These are phyloP conservation scores for Trametes cingulata DNA, from an alignment of 768 basidiomycete species.

Conservation along the genomic window DNA sequence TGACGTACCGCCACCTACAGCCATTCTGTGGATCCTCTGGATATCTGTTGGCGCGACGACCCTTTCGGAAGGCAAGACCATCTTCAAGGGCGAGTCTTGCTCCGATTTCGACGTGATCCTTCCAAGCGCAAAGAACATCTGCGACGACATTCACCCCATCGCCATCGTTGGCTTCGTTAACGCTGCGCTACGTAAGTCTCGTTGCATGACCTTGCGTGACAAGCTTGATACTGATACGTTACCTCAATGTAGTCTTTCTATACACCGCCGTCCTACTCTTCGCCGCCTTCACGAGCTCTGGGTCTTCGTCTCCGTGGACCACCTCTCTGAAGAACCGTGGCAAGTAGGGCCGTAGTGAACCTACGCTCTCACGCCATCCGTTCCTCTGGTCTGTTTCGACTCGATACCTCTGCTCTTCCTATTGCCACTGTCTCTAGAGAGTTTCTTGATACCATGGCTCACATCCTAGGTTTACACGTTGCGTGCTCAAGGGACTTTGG, in stretches of 20 bases:
- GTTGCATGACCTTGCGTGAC: neutral
- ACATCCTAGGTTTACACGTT: too few relatives aligned
- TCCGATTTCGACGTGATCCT: neutral
- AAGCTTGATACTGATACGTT: neutral
- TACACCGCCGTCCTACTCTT: neutral
- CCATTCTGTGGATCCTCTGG: conserved; percentile 10
- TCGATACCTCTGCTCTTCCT: too few relatives aligned
- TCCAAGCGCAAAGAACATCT: neutral
- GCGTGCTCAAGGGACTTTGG: too few relatives aligned
- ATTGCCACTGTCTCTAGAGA: too few relatives aligned
- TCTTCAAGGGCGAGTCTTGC: neutral
- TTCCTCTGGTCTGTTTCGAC: too few relatives aligned
- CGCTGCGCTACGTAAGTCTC: neutral
- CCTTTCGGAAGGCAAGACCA: neutral
- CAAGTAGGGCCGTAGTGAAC: neutral
- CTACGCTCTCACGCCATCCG: too few relatives aligned
- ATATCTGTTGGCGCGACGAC: conserved; percentile 8
- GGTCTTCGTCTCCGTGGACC: neutral
- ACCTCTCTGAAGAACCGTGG: conserved; percentile 6
- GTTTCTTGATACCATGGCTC: too few relatives aligned
- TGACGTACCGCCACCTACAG: neutral
- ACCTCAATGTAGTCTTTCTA: neutral
- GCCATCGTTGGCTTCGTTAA: conserved; percentile 2
- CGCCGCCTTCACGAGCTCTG: neutral
- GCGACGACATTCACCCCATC: conserved; percentile 7